A percentile compares a stretch with the other conserved stretches of the same genome.
These are phyloP conservation scores for Chlorella vulgaris DNA, from an alignment of 139 green algal genomes.

Conservation along the genomic window DNA sequence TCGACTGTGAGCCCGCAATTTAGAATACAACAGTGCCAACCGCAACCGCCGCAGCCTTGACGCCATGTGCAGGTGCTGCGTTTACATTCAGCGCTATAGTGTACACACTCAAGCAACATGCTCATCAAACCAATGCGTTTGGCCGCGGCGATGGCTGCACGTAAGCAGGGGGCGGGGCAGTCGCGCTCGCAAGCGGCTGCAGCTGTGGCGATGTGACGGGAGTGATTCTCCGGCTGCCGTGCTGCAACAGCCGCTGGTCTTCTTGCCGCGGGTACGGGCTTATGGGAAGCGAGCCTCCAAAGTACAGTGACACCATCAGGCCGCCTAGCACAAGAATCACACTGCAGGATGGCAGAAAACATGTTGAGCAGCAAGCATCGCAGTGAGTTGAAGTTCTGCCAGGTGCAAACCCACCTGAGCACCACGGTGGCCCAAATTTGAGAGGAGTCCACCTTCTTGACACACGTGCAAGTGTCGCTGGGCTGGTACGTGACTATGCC, in stretches of 20 bases:
- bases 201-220: no score
- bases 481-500: constrained; percentile 10
- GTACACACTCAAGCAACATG: no score
- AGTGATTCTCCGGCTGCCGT: constrained; percentile 4
- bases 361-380: neutral
- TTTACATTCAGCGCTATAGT: no score
- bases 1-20: no score
- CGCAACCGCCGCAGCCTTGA: no score
- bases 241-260: neutral
- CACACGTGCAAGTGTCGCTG: constrained; percentile 12
- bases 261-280: constrained; percentile 3
- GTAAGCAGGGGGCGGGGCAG: no score
- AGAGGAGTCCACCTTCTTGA: neutral
- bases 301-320: constrained; percentile 18
- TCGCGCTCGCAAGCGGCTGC: no score
- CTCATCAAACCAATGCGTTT: no score
- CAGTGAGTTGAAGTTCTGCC: no score
- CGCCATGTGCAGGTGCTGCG: no score
- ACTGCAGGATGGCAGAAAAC: neutral
- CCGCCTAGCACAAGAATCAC: constrained; percentile 1
- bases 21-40: no score
- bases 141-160: no score
- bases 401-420: neutral
- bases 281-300: constrained; percentile 8
- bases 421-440: constrained; percentile 17